phyloP scores from a whole-genome alignment of 2,329 filamentous ascomycete genomes.

The Escovopsis sp. region DNA sequence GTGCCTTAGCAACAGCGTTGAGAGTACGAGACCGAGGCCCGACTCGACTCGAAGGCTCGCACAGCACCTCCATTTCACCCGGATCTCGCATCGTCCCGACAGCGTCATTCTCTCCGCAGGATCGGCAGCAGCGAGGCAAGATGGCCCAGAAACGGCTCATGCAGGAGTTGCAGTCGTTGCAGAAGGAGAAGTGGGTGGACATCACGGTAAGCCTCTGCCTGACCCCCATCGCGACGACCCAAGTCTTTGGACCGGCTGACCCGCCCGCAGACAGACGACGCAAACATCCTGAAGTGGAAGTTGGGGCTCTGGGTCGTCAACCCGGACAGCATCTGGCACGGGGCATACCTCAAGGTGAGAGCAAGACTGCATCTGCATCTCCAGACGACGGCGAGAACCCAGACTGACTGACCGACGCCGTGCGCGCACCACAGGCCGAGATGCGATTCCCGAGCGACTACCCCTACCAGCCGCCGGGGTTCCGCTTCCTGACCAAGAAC shows the following conservation, averaged over 20 bases:
- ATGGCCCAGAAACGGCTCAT: slow-evolving; percentile 63
- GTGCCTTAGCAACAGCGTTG: too few species aligned
- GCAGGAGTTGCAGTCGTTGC: slow-evolving; percentile 70
- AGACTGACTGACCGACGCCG: background rate
- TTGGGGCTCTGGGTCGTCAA: slow-evolving; percentile 87
- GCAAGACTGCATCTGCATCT: too few species aligned
- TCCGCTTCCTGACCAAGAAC: slow-evolving; percentile 60
- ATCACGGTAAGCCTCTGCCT: slow-evolving; percentile 51
- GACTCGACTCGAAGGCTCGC: too few species aligned
- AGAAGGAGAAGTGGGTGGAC: slow-evolving; percentile 86
- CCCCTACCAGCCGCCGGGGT: slow-evolving; percentile 76
- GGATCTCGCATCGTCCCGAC: too few species aligned
- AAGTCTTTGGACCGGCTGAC: slow-evolving; percentile 2
- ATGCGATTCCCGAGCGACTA: slow-evolving; percentile 85
- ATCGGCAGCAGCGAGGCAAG: slow-evolving; percentile 4
- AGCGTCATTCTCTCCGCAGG: too few species aligned
- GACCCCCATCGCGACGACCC: background rate
- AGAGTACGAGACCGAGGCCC: too few species aligned
- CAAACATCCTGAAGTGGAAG: slow-evolving; percentile 79
- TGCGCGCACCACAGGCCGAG: slow-evolving; percentile 35
- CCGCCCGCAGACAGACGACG: slow-evolving; percentile 47
- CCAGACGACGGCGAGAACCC: too few species aligned
- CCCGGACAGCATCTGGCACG: slow-evolving; percentile 79
- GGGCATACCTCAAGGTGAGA: slow-evolving; percentile 68
- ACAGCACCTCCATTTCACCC: too few species aligned